Conservation (phyloP, 2,329 filamentous ascomycete species). For the Hortaea werneckii region DNA sequence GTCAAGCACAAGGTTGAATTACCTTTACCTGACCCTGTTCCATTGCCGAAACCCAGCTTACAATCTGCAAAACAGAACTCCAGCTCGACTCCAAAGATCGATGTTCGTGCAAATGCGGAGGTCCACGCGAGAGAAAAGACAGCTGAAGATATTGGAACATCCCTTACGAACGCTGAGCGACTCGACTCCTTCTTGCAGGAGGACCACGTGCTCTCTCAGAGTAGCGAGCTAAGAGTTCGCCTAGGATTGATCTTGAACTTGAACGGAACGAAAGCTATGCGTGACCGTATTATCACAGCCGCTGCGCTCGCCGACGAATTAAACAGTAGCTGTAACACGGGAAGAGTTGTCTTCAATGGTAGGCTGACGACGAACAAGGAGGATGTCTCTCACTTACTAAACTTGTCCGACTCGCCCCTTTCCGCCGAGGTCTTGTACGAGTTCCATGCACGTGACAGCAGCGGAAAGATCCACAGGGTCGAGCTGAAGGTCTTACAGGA, state of each 20-base stretch:
- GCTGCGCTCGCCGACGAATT: background rate
- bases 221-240: too few species aligned
- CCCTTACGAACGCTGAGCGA: too few species aligned
- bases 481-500: too few species aligned
- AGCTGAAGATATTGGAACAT: too few species aligned
- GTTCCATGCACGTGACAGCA: background rate
- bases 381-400: background rate
- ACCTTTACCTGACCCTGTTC: background rate
- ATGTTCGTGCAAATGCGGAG: too few species aligned
- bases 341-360: background rate
- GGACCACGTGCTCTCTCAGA: too few species aligned
- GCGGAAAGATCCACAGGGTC: background rate
- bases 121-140: too few species aligned
- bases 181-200: too few species aligned
- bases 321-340: background rate
- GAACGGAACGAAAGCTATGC: background rate
- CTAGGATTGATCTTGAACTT: background rate
- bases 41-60: background rate
- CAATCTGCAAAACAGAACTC: too few species aligned
- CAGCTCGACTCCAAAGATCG: too few species aligned
- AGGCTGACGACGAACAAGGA: background rate
- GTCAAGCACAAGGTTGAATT: constrained; percentile 1
- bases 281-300: background rate
- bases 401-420: background rate
- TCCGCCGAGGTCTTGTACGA: background rate